These are phyloP conservation scores for Gremmenia infestans DNA, from an alignment of 2,329 filamentous ascomycete genomes.

Conservation along the genomic window DNA sequence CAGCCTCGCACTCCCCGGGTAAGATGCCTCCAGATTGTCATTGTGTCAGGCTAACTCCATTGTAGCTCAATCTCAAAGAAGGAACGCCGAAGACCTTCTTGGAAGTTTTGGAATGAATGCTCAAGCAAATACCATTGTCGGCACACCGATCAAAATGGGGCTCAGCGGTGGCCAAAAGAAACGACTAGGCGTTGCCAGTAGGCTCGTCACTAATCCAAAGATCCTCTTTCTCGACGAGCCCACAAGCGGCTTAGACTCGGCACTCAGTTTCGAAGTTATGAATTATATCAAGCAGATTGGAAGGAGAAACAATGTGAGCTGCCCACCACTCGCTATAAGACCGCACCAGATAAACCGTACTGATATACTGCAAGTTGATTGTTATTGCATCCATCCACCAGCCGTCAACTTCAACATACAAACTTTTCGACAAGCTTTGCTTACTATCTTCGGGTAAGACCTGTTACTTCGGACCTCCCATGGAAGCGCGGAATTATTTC, in stretches of 20 bases:
- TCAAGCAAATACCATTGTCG: conserved; percentile 68
- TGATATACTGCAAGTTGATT: conserved; percentile 49
- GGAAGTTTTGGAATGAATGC: conserved; percentile 66
- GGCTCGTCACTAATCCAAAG: conserved; percentile 75
- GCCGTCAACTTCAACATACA: conserved; percentile 73
- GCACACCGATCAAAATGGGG: conserved; percentile 77
- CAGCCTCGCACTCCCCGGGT: conserved; percentile 56
- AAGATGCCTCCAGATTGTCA: conserved; percentile 6
- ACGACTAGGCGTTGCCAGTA: conserved; percentile 71
- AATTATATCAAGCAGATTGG: conserved; percentile 50
- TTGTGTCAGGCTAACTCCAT: conserved; percentile 5
- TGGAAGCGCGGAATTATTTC: conserved; percentile 58
- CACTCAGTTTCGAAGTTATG: conserved; percentile 55
- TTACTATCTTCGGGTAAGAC: conserved; percentile 66
- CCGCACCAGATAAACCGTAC: background rate
- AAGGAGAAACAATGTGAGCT: conserved; percentile 50
- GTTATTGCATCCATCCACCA: conserved; percentile 83
- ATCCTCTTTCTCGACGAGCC: conserved; percentile 85
- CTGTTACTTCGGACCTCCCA: conserved; percentile 66
- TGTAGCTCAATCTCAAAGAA: conserved; percentile 38
- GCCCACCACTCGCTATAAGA: background rate
- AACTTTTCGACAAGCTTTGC: conserved; percentile 74
- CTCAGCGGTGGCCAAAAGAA: conserved; percentile 83
- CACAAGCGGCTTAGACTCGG: conserved; percentile 77
- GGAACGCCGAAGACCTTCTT: conserved; percentile 60